These are phyloP conservation scores for Wickerhamiella vanderwaltii DNA, from an alignment of 805 yeast species.

Conservation along the genomic window DNA sequence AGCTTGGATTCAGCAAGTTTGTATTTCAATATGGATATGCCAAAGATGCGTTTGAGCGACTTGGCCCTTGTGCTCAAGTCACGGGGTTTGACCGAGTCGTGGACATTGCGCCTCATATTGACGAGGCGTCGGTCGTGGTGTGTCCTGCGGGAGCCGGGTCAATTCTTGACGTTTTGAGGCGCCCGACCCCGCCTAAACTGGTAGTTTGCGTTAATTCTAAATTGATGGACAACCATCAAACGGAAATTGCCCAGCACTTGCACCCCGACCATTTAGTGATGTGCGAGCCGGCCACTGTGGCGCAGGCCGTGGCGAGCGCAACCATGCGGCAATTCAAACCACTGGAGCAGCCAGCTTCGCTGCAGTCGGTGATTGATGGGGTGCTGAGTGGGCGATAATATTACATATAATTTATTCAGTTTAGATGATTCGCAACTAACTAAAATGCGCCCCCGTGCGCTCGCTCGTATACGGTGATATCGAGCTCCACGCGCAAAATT, in stretches of 20 bases:
- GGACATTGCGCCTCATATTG: constrained; percentile 34
- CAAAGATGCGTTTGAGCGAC: constrained; percentile 20
- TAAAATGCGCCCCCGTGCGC: no score
- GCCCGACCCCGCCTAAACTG: constrained; percentile 34
- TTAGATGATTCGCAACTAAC: no score
- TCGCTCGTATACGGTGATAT: no score
- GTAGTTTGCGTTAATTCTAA: constrained; percentile 58
- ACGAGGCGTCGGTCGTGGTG: constrained; percentile 45
- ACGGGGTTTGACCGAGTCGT: constrained; percentile 39
- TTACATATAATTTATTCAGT: no score
- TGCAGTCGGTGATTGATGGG: no score
- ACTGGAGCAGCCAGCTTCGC: constrained; percentile 7
- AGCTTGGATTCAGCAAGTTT: constrained; percentile 32
- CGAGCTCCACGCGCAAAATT: no score
- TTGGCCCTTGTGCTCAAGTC: constrained; percentile 22
- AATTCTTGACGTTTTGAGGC: constrained; percentile 61
- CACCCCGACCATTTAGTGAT: constrained; percentile 10
- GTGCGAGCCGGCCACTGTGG: constrained; percentile 11
- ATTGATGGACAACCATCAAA: constrained; percentile 82
- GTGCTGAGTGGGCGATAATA: no score
- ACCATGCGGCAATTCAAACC: not conserved
- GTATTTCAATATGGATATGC: constrained; percentile 52
- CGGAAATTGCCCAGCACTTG: constrained; percentile 57
- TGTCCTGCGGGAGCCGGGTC: constrained; percentile 94
- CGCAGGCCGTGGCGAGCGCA: constrained; percentile 8